Evolutionary conservation across 2,329 filamentous ascomycete species (phyloP).

Genomic region (Phialophora expanda): DNA sequence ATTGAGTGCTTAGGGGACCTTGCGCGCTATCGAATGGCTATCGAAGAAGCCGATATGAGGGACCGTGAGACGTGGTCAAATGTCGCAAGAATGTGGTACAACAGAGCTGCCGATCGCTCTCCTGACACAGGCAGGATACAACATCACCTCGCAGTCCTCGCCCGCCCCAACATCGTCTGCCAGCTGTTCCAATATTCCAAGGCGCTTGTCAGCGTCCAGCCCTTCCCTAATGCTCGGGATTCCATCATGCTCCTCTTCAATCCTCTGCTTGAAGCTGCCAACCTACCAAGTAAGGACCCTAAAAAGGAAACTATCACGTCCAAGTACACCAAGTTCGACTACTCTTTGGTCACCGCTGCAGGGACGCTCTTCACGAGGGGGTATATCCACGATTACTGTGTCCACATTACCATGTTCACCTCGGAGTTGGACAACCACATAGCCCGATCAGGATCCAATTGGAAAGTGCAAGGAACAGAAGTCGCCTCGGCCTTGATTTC

Average conservation of each 20-base stretch:
- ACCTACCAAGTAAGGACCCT: background rate
- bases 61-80: constrained; percentile 82
- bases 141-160: constrained; percentile 78
- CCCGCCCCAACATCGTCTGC: constrained; percentile 61
- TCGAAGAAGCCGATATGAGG: constrained; percentile 78
- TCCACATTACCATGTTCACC: constrained; percentile 50
- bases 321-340: constrained; percentile 48
- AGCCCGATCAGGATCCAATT: constrained; percentile 53
- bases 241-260: constrained; percentile 62
- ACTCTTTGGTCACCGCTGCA: constrained; percentile 60
- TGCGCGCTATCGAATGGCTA: constrained; percentile 85
- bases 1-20: constrained; percentile 91
- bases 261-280: constrained; percentile 51
- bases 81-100: constrained; percentile 83
- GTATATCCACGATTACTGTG: constrained; percentile 47
- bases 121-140: constrained; percentile 80
- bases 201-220: constrained; percentile 60
- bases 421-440: constrained; percentile 56
- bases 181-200: constrained; percentile 63
- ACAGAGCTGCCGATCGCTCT: constrained; percentile 75
- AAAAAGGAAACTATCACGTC: constrained; percentile 42
- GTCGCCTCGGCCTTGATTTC: constrained; percentile 62
- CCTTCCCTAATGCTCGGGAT: constrained; percentile 62
- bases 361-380: constrained; percentile 54
- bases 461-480: constrained; percentile 60